Evolutionary conservation across 1,284 basidiomycete species (phyloP).

Genomic region (Malassezia japonica): DNA sequence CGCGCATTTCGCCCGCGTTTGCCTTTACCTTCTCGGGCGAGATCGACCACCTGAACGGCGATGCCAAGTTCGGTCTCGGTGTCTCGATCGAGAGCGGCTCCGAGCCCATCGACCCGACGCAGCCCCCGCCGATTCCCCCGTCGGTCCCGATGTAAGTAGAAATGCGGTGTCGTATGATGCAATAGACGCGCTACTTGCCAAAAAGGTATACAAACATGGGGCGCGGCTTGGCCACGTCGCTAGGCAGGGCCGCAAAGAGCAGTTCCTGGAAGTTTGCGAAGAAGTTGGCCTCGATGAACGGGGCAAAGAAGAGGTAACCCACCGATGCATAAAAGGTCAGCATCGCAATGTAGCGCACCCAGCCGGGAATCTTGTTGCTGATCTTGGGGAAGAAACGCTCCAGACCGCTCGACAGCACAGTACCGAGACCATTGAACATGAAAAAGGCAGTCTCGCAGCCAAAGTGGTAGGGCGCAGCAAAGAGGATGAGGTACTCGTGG

Average conservation of each 20-base stretch:
- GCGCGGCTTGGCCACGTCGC: constrained; percentile 17
- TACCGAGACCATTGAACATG: constrained; percentile 37
- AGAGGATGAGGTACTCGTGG: constrained; percentile 44
- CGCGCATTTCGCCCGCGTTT: constrained; percentile 88
- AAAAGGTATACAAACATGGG: constrained; percentile 41
- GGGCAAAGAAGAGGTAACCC: constrained; percentile 40
- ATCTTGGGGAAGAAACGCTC: constrained; percentile 28
- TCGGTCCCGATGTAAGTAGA: constrained; percentile 36
- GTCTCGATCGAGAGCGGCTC: constrained; percentile 74
- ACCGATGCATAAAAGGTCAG: constrained; percentile 31
- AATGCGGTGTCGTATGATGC: neutral
- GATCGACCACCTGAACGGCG: constrained; percentile 90
- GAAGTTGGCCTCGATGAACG: constrained; percentile 36
- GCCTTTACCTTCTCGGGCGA: constrained; percentile 89
- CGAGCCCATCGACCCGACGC: constrained; percentile 37
- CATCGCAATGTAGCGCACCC: constrained; percentile 27
- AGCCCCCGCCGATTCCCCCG: constrained; percentile 37
- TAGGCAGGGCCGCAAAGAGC: constrained; percentile 33
- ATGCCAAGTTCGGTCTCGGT: constrained; percentile 86
- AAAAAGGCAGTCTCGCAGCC: constrained; percentile 46
- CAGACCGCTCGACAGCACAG: constrained; percentile 38
- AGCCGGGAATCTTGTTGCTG: constrained; percentile 33
- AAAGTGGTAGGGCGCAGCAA: constrained; percentile 20
- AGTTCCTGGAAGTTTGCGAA: constrained; percentile 39
- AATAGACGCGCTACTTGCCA: constrained; percentile 18